Evolutionary conservation across 2,329 filamentous ascomycete genomes (phyloP), one percentile per base, ranked within the genome.

Genomic region (Ceratocystis variospora): DNA sequence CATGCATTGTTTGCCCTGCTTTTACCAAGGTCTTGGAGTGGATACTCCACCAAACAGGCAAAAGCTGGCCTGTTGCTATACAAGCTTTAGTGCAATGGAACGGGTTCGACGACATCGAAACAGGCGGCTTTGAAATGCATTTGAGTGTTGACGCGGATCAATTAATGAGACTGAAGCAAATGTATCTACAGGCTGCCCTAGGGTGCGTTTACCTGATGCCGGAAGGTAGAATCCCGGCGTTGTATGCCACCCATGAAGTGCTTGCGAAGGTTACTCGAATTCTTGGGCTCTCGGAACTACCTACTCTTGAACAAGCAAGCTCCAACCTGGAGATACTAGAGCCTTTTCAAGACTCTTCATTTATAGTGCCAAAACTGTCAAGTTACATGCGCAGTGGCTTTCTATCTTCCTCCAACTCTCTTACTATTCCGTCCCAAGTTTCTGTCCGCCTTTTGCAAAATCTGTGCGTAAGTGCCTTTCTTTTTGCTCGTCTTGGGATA

Each of bases 21-120:
- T 92, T 88, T 87, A 85, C 89, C 69, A 79, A 82, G 69, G 78
- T 87, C 3, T 83, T 88, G 64, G 78, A 81, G 65, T 92, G 88
- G 87, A 78, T 93, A 48, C 78, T 81, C 15, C 72, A 76, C 2
- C 82, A 84, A 68, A 84, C 87, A 0, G 77, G 78, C 3, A 78
- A 77, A 22, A 81, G 84, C 17, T 87, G 89, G 80, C 76, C 74
- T 31, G 77, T 85, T n/a, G 81, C 83, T n/a, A 78, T 85, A 41
- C 79, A 79, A 62, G 84, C 82, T 6, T 77, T 91, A 44, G 81
- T 85, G 68, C 82, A 88, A 69, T 93, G 88, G 88, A 83, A 87
- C 70, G 89, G 88, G 0, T 87, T 88, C 0, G 77, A 78, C 5
- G 88, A 92, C 71, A 79, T 87, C 61, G 86, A 91, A 70, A 73